phyloP scores from a whole-genome alignment of 2,329 filamentous ascomycete species.

The Alternaria angustiovoidea region DNA sequence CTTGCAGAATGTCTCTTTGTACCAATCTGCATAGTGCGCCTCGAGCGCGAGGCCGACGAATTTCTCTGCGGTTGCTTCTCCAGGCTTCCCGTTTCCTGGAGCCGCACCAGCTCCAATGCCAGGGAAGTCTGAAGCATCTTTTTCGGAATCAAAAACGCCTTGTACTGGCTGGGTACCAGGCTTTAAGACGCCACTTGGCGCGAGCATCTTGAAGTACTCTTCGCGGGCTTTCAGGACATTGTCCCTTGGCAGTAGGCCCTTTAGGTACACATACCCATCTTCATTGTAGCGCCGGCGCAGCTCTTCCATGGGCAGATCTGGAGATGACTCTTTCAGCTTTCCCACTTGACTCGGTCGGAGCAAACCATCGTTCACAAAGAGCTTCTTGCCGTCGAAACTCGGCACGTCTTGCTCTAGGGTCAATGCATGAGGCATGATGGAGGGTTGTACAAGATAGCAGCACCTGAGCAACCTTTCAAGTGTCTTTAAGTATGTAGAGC shows the following conservation, averaged over 20 bases:
- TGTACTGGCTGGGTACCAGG: constrained; percentile 58
- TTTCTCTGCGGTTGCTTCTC: constrained; percentile 50
- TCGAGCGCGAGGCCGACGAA: constrained; percentile 63
- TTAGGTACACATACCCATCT: constrained; percentile 66
- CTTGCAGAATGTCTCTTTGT: constrained; percentile 63
- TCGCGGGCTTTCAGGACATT: constrained; percentile 63
- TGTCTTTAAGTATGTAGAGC: background rate
- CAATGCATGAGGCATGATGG: constrained; percentile 47
- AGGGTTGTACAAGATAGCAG: background rate
- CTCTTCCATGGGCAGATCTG: constrained; percentile 57
- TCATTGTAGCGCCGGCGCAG: constrained; percentile 57
- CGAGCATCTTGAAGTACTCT: constrained; percentile 63
- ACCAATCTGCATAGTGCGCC: constrained; percentile 58
- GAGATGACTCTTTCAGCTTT: constrained; percentile 52
- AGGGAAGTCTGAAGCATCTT: constrained; percentile 56
- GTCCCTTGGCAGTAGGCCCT: constrained; percentile 61
- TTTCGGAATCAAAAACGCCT: constrained; percentile 61
- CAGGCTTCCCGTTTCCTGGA: constrained; percentile 44
- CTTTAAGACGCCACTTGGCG: constrained; percentile 62
- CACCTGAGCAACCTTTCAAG: background rate
- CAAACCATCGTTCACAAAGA: constrained; percentile 58
- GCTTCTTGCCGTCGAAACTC: constrained; percentile 38
- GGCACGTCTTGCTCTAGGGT: constrained; percentile 31
- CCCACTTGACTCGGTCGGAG: constrained; percentile 57
- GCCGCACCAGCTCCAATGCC: constrained; percentile 63